phyloP scores from a whole-genome alignment of 768 basidiomycete genomes.

The Leucocoprinus birnbaumii region DNA sequence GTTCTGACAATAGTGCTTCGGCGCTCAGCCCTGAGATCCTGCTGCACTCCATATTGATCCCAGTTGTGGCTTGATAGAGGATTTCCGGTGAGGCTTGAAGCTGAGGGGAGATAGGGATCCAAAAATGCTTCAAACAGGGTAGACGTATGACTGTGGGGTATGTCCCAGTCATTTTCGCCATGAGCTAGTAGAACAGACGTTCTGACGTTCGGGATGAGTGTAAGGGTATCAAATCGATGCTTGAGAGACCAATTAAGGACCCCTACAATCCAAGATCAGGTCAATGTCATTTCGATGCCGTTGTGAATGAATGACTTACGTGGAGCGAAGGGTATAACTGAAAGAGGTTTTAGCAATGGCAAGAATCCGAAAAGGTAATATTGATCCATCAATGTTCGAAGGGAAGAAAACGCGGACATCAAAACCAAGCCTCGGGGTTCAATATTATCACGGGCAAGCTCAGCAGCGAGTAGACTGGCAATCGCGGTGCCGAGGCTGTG shows the following conservation, averaged over 20 bases:
- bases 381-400: slow-evolving; percentile 59
- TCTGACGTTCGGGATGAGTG: slow-evolving; percentile 56
- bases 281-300: neutral
- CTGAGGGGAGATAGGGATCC: slow-evolving; percentile 50
- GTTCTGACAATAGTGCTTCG: slow-evolving; percentile 41
- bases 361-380: slow-evolving; percentile 62
- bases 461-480: slow-evolving; percentile 38
- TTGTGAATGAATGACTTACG: slow-evolving; percentile 41
- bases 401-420: slow-evolving; percentile 49
- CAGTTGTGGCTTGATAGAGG: slow-evolving; percentile 36
- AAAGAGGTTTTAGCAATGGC: slow-evolving; percentile 71
- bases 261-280: slow-evolving; percentile 29
- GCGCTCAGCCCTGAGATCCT: slow-evolving; percentile 29
- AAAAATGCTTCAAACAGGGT: slow-evolving; percentile 67
- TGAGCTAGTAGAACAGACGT: slow-evolving; percentile 72
- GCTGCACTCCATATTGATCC: slow-evolving; percentile 34
- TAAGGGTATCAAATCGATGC: slow-evolving; percentile 63
- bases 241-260: slow-evolving; percentile 50
- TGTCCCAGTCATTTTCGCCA: slow-evolving; percentile 68
- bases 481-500: slow-evolving; percentile 81
- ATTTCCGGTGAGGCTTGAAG: slow-evolving; percentile 29
- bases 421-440: slow-evolving; percentile 33
- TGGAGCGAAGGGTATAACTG: slow-evolving; percentile 55
- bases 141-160: slow-evolving; percentile 66
- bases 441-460: slow-evolving; percentile 42